Evolutionary conservation across 495 filamentous ascomycete species (phyloP), one percentile per base, ranked within the genome.

Genomic region (Hyaloscypha bicolor): DNA sequence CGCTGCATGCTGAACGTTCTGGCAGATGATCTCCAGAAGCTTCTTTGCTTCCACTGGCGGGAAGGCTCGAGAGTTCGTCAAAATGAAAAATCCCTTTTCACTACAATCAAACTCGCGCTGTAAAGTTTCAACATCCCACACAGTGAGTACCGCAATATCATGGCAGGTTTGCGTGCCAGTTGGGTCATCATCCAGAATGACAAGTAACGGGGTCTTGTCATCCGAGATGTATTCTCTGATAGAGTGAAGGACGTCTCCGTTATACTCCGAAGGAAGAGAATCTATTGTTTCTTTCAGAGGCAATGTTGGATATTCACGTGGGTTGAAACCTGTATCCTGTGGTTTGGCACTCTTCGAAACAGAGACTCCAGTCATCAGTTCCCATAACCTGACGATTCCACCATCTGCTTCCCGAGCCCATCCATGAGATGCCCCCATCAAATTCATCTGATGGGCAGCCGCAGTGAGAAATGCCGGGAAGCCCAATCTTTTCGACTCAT

Each of bases 141-240:
- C 79, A n/a, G 83, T 82, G 45, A 87, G 76, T n/a, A 87, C 83
- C 64, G 75, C 74, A 69, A 87, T 83, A 60, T 83, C 78, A 57
- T 87, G 83, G 72, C 83, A 85, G 60, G 84, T 86, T 71, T 86
- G 83, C 1, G 84, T 87, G 19, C 83, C 83, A 11, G 83, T 86
- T 57, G 83, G 83, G 63, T 86, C 84, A 63, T 86, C 83, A 55
- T 86, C 84, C 19, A 86, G 78, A 3, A 83, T 79, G 19, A 86
- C 80, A 19, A 86, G 79, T 9, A 65, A n/a, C 8, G 63, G 67
- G 60, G 67, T 69, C 30, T 60, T 48, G 5, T 35, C 1, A 21
- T 39, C 29, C 3, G 65, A n/a, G 25, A 68, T 48, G 14, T 63
- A 48, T 9, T 29, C 21, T 3, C 45, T 55, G 22, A 68, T 68